These are phyloP conservation scores for Mycena latifolia DNA, from an alignment of 768 basidiomycete species.

Conservation along the genomic window DNA sequence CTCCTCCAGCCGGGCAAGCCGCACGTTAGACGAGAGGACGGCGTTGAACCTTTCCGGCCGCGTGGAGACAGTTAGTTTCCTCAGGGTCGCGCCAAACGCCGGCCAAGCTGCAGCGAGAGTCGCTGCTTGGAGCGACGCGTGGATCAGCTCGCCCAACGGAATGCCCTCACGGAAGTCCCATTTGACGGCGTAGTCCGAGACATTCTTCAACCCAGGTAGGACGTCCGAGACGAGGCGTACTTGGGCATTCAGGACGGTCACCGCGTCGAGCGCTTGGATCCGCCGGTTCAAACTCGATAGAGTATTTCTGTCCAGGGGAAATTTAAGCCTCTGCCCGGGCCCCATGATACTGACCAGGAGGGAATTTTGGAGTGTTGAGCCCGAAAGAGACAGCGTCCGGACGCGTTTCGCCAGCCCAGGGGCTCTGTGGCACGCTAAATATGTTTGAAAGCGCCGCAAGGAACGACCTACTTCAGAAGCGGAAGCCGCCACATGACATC, in stretches of 20 bases:
- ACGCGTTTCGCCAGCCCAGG: conserved; percentile 25
- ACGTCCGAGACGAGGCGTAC: conserved; percentile 24
- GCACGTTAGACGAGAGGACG: conserved; percentile 20
- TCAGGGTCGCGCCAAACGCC: conserved; percentile 22
- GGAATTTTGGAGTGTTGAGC: conserved; percentile 10
- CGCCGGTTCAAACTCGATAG: conserved; percentile 18
- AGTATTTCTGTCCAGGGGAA: conserved; percentile 20
- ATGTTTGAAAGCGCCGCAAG: background rate
- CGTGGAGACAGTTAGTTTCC: conserved; percentile 11
- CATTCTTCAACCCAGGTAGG: background rate
- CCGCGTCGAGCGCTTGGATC: conserved; percentile 1
- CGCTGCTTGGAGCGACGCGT: conserved; percentile 18
- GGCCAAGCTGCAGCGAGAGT: conserved; percentile 19
- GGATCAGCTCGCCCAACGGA: conserved; percentile 22
- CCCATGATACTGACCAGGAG: conserved; percentile 13
- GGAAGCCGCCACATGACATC: conserved; percentile 15
- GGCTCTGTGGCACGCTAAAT: conserved; percentile 15
- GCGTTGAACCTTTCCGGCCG: conserved; percentile 19
- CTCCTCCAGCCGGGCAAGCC: conserved; percentile 9
- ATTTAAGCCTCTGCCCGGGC: conserved; percentile 8
- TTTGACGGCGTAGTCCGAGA: conserved; percentile 23
- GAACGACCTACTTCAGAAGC: conserved; percentile 4
- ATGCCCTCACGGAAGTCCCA: conserved; percentile 27
- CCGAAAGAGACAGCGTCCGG: conserved; percentile 15
- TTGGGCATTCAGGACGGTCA: conserved; percentile 1